Evolutionary conservation across 1,284 basidiomycete genomes (phyloP), one percentile per base, ranked within the genome.

Genomic region (Spongiforma sp.): DNA sequence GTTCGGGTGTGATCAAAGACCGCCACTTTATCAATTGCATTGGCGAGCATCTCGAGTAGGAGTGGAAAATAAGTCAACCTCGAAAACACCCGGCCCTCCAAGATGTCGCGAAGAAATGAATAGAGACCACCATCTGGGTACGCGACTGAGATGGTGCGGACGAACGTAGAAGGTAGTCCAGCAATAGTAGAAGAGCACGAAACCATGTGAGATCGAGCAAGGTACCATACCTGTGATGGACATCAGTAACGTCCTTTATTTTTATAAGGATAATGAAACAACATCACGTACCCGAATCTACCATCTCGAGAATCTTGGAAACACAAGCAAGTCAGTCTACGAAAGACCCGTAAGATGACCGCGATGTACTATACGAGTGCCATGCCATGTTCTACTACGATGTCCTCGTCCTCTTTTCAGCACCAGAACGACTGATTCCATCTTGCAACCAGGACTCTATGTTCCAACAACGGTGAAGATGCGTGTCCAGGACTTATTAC

Each of bases 11-110:
- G 37, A 91, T 85, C 82, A 96, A 89, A 57, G 95, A 80, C 0
- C 93, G 92, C 89, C 93, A 93, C 74, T 94, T 90, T 68, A 87
- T 80, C 89, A 96, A n/a, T 89, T 0, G 94, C 87, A 67, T 87
- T 85, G 1, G 91, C 85, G 55, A 98, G 87, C 0, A 91, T 91
- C 77, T 98, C 98, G 71, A 98, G 82, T 14, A 98, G 84, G 71
- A 97, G 82, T 8, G 93, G 94, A 30, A 98, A 88, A 74, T 94
- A 90, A 0, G 94, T 96, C 37, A 96, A 77, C 54, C 86, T 86
- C 37, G 83, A 79, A 77, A 85, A 93, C 54, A 85, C 84, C 28
- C 81, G 82, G 4, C 82, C 77, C 15, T 81, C 76, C 7, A 85
- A 81, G 5, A 85, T 74, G 6, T 81, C 77, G 62, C 86, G 79